Evolutionary conservation across 179 eudicot genomes (phyloP).

Genomic region (Spergularia azorica): DNA sequence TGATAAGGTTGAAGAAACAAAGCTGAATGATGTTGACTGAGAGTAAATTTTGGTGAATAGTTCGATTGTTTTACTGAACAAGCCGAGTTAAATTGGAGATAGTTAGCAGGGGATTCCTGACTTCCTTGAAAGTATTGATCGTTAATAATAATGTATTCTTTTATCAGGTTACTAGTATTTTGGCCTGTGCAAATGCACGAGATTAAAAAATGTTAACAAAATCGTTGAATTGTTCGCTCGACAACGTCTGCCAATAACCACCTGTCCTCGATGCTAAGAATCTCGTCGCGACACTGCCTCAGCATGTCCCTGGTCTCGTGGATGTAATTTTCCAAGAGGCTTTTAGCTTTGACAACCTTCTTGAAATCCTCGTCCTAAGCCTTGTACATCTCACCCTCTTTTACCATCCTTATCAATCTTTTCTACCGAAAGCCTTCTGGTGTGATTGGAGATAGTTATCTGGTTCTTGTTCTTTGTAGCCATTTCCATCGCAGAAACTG

Average conservation of each 20-base stretch:
- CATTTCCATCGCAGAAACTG: constrained; percentile 33
- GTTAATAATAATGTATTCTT: too few species aligned
- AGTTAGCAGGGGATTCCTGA: too few species aligned
- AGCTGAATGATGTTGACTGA: too few species aligned
- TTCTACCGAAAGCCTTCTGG: constrained; percentile 23
- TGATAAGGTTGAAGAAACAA: too few species aligned
- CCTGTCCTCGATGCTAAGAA: constrained; percentile 17
- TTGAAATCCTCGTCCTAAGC: constrained; percentile 25
- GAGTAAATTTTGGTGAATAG: too few species aligned
- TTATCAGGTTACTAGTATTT: too few species aligned
- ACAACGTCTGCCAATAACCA: constrained; percentile 28
- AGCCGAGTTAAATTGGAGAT: too few species aligned
- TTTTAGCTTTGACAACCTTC: constrained; percentile 28
- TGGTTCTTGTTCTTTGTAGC: constrained; percentile 30
- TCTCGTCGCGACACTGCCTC: constrained; percentile 4
- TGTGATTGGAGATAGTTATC: constrained; percentile 38
- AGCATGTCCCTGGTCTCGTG: neutral
- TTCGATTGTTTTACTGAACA: too few species aligned
- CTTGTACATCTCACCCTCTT: constrained; percentile 13
- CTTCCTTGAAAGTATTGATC: too few species aligned
- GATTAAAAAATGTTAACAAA: too few species aligned
- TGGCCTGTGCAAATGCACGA: too few species aligned
- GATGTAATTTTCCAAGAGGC: constrained; percentile 23
- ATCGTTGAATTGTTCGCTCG: neutral
- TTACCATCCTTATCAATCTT: constrained; percentile 9